phyloP scores from a whole-genome alignment of 371 early-diverging fungal genomes.

The Nosema muscidifuracis region DNA sequence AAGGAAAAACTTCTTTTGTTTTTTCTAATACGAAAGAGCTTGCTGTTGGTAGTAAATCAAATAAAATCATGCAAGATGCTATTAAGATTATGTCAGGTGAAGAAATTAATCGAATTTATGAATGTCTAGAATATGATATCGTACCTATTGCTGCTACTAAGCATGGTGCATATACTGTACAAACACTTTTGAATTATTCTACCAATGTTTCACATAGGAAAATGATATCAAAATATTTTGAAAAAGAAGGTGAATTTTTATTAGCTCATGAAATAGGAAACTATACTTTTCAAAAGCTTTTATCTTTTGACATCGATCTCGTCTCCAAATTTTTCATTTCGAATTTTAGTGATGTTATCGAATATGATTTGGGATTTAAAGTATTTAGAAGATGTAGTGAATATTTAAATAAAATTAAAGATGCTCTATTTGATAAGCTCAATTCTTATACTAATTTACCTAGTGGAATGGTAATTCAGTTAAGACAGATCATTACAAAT shows the following conservation, averaged over 20 bases:
- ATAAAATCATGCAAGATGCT: constrained; percentile 58
- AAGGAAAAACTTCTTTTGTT: constrained; percentile 24
- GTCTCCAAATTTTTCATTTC: constrained; percentile 50
- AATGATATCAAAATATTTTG: constrained; percentile 48
- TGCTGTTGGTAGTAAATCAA: constrained; percentile 58
- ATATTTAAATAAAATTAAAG: constrained; percentile 40
- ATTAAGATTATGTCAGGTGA: constrained; percentile 46
- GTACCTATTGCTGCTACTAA: constrained; percentile 59
- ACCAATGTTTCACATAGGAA: constrained; percentile 25
- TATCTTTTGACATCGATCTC: constrained; percentile 46
- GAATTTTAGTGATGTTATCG: constrained; percentile 44
- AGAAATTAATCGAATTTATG: constrained; percentile 35
- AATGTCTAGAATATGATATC: constrained; percentile 52
- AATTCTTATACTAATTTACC: not conserved
- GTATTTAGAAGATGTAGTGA: constrained; percentile 57
- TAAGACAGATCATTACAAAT: not conserved
- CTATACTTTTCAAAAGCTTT: constrained; percentile 61
- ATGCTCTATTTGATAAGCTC: constrained; percentile 22
- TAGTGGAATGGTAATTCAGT: not conserved
- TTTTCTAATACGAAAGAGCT: constrained; percentile 50
- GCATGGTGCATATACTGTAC: constrained; percentile 63
- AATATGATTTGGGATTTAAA: constrained; percentile 53
- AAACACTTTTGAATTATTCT: constrained; percentile 48
- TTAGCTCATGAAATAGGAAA: constrained; percentile 63
- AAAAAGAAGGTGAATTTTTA: constrained; percentile 46